These are phyloP conservation scores for Ascosphaera apis DNA, from an alignment of 2,329 filamentous ascomycete species.

Conservation along the genomic window DNA sequence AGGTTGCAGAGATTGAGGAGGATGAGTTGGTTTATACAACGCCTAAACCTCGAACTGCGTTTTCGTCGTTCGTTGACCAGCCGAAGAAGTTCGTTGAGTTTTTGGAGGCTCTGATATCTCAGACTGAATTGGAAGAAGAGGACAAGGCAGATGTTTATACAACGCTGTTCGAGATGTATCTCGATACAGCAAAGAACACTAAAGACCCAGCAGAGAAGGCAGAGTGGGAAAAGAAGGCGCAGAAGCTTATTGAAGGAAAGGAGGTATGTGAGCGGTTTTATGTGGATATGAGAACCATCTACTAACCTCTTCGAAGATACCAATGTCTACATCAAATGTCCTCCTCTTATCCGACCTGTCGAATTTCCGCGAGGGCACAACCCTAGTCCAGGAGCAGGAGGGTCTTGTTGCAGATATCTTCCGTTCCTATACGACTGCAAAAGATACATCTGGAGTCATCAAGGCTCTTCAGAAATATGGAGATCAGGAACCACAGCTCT, in stretches of 20 bases:
- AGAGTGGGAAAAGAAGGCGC: constrained; percentile 78
- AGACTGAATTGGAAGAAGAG: constrained; percentile 43
- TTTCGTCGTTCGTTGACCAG: constrained; percentile 91
- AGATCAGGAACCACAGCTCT: constrained; percentile 70
- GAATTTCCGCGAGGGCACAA: constrained; percentile 72
- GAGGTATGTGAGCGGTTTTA: constrained; percentile 25
- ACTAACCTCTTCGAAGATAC: constrained; percentile 20
- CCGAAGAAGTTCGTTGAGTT: constrained; percentile 80
- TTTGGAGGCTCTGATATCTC: constrained; percentile 63
- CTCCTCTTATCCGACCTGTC: constrained; percentile 79
- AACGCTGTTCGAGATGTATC: constrained; percentile 93
- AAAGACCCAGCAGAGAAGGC: constrained; percentile 42
- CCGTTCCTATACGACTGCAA: constrained; percentile 77
- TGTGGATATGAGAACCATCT: neutral
- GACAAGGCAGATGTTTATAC: constrained; percentile 78
- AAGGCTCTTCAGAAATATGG: constrained; percentile 82
- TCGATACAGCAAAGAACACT: constrained; percentile 63
- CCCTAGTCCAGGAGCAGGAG: constrained; percentile 80
- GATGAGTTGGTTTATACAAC: constrained; percentile 42
- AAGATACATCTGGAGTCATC: constrained; percentile 77
- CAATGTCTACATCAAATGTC: constrained; percentile 88
- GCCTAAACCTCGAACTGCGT: constrained; percentile 68
- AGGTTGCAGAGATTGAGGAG: constrained; percentile 48
- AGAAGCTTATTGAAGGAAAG: constrained; percentile 60
- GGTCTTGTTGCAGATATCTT: constrained; percentile 89